A percentile compares a stretch with the other conserved stretches of the same genome.
Conservation (phyloP, 2,329 filamentous ascomycete species). For the Fusarium globosum region DNA sequence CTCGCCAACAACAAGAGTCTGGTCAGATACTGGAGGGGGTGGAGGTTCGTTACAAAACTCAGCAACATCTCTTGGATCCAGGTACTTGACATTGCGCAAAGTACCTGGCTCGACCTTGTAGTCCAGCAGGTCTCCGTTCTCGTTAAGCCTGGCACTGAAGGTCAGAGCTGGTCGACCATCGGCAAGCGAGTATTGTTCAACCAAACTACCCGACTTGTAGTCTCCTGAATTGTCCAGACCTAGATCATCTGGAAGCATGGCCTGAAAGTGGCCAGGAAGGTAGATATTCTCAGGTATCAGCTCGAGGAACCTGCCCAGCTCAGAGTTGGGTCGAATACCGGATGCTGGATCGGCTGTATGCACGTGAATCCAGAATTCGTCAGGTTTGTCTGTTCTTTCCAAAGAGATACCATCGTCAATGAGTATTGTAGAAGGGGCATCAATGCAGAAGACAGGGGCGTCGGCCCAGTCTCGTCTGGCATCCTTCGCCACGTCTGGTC, state of each 20-base stretch:
- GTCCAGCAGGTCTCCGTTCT: slow-evolving; percentile 64
- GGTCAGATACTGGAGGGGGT: slow-evolving; percentile 32
- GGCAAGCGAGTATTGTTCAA: slow-evolving; percentile 66
- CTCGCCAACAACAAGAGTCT: slow-evolving; percentile 47
- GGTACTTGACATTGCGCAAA: slow-evolving; percentile 66
- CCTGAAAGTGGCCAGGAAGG: slow-evolving; percentile 65
- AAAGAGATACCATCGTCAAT: slow-evolving; percentile 85
- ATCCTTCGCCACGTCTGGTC: slow-evolving; percentile 58
- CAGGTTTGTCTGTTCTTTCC: slow-evolving; percentile 63
- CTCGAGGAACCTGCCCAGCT: slow-evolving; percentile 70
- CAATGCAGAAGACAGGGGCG: slow-evolving; percentile 78
- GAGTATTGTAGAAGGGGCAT: slow-evolving; percentile 72
- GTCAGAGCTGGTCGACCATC: slow-evolving; percentile 65
- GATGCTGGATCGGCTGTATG: slow-evolving; percentile 85
- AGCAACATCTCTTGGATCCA: slow-evolving; percentile 64
- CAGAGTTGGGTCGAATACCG: slow-evolving; percentile 68
- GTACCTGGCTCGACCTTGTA: slow-evolving; percentile 64
- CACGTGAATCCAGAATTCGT: slow-evolving; percentile 79
- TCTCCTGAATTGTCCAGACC: slow-evolving; percentile 46
- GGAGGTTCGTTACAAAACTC: slow-evolving; percentile 54
- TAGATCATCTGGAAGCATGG: slow-evolving; percentile 64
- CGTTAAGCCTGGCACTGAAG: slow-evolving; percentile 69
- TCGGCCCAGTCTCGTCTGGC: slow-evolving; percentile 68
- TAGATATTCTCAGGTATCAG: slow-evolving; percentile 70
- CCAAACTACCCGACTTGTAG: slow-evolving; percentile 52